These are phyloP conservation scores for Ambispora gerdemannii DNA, from an alignment of 192 early-diverging fungal species.

Conservation along the genomic window DNA sequence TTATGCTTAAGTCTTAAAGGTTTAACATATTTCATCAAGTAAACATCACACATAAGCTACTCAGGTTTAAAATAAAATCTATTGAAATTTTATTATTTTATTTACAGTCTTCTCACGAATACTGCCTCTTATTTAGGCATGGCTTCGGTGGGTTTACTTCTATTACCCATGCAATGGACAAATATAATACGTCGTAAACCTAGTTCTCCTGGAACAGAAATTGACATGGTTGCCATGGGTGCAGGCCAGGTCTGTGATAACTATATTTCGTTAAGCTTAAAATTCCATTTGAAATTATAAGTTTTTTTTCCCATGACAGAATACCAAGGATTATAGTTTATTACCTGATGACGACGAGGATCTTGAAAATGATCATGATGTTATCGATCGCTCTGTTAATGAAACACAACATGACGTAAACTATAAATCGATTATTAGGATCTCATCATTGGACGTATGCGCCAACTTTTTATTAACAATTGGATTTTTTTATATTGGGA, in stretches of 20 bases:
- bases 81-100: not conserved
- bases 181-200: not conserved
- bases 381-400: slow-evolving; percentile 5
- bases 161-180: slow-evolving; percentile 32
- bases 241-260: not conserved
- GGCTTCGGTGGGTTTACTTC: slow-evolving; percentile 38
- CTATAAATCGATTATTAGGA: slow-evolving; percentile 34
- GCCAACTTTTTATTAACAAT: slow-evolving; percentile 55
- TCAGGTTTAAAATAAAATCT: not conserved
- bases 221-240: not conserved
- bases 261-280: not conserved
- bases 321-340: slow-evolving; percentile 13
- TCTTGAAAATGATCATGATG: slow-evolving; percentile 31
- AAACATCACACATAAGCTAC: too few relatives aligned
- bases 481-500: slow-evolving; percentile 57
- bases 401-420: too few relatives aligned
- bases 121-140: slow-evolving; percentile 38
- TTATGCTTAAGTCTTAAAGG: not conserved
- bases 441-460: slow-evolving; percentile 48
- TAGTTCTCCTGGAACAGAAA: not conserved
- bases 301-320: not conserved
- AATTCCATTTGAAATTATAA: too few relatives aligned
- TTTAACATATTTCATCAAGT: not conserved
- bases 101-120: slow-evolving; percentile 22
- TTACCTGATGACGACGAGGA: slow-evolving; percentile 27